phyloP scores from a whole-genome alignment of 805 yeast genomes.

The Saccharomycopsis lassenensis region DNA sequence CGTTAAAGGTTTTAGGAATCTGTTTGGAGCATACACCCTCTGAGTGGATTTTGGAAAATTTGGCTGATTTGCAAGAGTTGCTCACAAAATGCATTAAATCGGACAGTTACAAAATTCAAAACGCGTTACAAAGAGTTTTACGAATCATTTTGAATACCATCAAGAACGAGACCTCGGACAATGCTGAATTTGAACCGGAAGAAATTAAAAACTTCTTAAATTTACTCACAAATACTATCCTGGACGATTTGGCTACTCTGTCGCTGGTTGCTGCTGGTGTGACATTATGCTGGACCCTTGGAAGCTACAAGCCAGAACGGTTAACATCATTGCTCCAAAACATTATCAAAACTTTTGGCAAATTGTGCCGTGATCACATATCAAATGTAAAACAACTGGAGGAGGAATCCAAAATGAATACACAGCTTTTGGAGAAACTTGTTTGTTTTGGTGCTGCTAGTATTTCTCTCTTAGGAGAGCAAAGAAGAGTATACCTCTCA shows the following conservation, averaged over 20 bases:
- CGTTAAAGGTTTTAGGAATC: constrained; percentile 78
- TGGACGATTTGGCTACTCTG: constrained; percentile 58
- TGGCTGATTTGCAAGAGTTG: constrained; percentile 59
- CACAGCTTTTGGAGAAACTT: constrained; percentile 62
- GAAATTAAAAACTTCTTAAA: constrained; percentile 53
- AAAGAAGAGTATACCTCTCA: constrained; percentile 78
- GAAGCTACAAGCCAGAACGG: constrained; percentile 61
- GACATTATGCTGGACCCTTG: constrained; percentile 71
- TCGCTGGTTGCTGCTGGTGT: constrained; percentile 79
- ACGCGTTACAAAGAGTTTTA: constrained; percentile 66
- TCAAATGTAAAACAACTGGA: constrained; percentile 30
- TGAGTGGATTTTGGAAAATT: constrained; percentile 72
- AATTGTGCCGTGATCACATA: constrained; percentile 77
- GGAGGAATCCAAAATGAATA: constrained; percentile 70
- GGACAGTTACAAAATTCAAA: constrained; percentile 80
- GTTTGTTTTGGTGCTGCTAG: constrained; percentile 70
- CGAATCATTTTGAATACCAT: constrained; percentile 59
- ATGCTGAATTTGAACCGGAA: constrained; percentile 39
- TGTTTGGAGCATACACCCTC: constrained; percentile 68
- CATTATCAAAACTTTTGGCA: constrained; percentile 80
- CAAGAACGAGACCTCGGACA: constrained; percentile 35
- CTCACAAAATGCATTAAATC: constrained; percentile 78
- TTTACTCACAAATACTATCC: constrained; percentile 53
- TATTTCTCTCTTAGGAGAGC: constrained; percentile 84
- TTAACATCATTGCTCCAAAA: constrained; percentile 66